phyloP scores from a whole-genome alignment of 371 early-diverging fungal species.

The Saksenaea oblongispora region DNA sequence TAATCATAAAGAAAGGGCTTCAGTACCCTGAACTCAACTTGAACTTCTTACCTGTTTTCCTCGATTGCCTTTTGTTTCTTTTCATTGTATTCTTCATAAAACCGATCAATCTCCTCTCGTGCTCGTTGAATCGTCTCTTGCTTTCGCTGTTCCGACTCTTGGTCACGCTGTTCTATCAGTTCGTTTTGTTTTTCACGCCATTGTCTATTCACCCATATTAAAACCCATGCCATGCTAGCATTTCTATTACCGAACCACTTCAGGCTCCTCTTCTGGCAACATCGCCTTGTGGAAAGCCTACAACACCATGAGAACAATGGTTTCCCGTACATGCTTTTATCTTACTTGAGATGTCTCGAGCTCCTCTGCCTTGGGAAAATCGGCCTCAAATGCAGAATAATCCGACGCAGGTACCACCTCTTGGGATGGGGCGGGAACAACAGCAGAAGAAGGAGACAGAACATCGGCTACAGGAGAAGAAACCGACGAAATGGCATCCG shows the following conservation, averaged over 20 bases:
- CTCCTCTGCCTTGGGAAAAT: constrained; percentile 52
- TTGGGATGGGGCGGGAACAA: constrained; percentile 1
- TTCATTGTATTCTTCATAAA: constrained; percentile 95
- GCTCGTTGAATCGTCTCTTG: constrained; percentile 73
- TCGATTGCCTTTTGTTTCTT: constrained; percentile 80
- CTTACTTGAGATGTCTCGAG: constrained; percentile 51
- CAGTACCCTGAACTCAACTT: not conserved
- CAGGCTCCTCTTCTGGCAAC: constrained; percentile 59
- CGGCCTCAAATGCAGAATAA: constrained; percentile 39
- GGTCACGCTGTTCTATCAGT: constrained; percentile 79
- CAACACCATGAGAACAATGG: not conserved
- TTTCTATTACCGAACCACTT: constrained; percentile 52
- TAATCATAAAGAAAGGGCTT: constrained; percentile 17
- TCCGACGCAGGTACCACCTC: constrained; percentile 16
- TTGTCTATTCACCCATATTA: constrained; percentile 48
- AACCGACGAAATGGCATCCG: constrained; percentile 10
- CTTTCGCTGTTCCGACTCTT: constrained; percentile 64
- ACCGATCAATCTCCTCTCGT: constrained; percentile 83
- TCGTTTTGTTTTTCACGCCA: constrained; percentile 82
- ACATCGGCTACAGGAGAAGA: constrained; percentile 7
- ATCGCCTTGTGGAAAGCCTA: constrained; percentile 52
- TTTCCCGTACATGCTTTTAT: not conserved
- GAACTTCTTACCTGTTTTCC: constrained; percentile 65
- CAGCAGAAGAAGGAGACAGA: constrained; percentile 5
- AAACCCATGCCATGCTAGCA: not conserved